Percentiles rank a stretch among this genome's conserved stretches.
Evolutionary conservation across 352 stramenopile genomes (phyloP).

Genomic region (Thraustochytrium striatum): DNA sequence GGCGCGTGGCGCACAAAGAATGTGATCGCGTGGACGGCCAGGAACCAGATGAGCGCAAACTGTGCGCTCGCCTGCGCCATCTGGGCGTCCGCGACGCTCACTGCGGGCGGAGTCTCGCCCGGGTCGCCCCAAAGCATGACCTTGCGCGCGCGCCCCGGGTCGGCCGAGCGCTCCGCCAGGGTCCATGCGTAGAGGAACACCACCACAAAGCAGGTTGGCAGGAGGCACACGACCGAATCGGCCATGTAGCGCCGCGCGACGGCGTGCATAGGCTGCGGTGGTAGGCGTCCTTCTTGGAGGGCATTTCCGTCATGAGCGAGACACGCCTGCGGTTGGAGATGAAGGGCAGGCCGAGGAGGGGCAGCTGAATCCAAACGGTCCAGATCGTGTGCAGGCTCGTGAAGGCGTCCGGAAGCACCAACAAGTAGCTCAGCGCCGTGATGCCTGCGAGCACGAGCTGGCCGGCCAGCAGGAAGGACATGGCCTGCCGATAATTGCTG

Average conservation of each 20-base stretch:
- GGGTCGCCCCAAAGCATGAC: neutral
- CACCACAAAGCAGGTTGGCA: neutral
- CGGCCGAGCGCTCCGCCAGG: neutral
- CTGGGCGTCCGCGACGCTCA: neutral
- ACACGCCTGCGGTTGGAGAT: neutral
- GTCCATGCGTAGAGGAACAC: conserved; percentile 8
- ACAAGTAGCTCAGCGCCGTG: conserved; percentile 13
- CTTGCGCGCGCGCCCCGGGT: neutral
- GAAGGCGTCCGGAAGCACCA: conserved; percentile 5
- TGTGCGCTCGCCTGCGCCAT: neutral
- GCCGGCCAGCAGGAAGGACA: neutral
- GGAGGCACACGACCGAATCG: neutral
- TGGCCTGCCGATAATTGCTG: conserved; percentile 23
- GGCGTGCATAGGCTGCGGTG: neutral
- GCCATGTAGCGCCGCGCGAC: neutral
- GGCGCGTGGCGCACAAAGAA: conserved; percentile 25
- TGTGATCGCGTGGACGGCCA: neutral
- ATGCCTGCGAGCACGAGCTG: neutral
- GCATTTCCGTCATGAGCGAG: conserved; percentile 29
- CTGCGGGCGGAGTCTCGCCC: neutral
- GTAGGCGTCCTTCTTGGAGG: conserved; percentile 15
- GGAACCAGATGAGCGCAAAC: conserved; percentile 10
- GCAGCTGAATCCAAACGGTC: conserved; percentile 16
- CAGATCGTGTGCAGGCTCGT: neutral
- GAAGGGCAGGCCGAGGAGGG: conserved; percentile 19